Percentiles rank a stretch among this genome's conserved stretches.
phyloP scores from a whole-genome alignment of 2,329 filamentous ascomycete genomes.

The Albophoma yamanashiensis region DNA sequence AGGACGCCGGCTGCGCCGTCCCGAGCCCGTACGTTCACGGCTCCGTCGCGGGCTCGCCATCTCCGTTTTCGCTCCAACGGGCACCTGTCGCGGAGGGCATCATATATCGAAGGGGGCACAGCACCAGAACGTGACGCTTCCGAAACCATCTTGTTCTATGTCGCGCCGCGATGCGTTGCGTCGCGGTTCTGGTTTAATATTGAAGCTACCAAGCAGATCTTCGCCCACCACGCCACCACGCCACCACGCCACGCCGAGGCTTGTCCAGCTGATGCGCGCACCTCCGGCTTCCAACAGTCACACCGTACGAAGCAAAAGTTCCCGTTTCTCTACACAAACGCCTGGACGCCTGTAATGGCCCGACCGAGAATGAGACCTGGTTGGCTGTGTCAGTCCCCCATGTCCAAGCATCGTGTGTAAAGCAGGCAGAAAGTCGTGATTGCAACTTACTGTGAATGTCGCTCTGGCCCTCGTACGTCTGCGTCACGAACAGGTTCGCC shows the following conservation, averaged over 20 bases:
- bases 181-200: neutral
- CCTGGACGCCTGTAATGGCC: constrained; percentile 66
- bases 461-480: constrained; percentile 97
- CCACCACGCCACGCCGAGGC: neutral
- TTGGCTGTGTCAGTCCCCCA: constrained; percentile 7
- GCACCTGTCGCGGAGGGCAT: neutral
- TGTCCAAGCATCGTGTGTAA: neutral
- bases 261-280: neutral
- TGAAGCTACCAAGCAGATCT: neutral
- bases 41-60: neutral
- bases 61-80: neutral
- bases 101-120: neutral
- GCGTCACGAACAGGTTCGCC: constrained; percentile 90
- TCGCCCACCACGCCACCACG: neutral
- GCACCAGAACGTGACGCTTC: neutral
- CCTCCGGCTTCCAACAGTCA: constrained; percentile 2
- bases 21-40: neutral
- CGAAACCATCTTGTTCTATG: neutral
- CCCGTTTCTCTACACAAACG: constrained; percentile 48
- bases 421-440: neutral
- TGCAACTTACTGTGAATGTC: constrained; percentile 79
- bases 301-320: neutral
- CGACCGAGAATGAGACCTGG: constrained; percentile 59
- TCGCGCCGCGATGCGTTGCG: neutral
- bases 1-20: neutral